Evolutionary conservation across 2,329 filamentous ascomycete species (phyloP), one percentile per base, ranked within the genome.

Genomic region (Arthroderma sp.): DNA sequence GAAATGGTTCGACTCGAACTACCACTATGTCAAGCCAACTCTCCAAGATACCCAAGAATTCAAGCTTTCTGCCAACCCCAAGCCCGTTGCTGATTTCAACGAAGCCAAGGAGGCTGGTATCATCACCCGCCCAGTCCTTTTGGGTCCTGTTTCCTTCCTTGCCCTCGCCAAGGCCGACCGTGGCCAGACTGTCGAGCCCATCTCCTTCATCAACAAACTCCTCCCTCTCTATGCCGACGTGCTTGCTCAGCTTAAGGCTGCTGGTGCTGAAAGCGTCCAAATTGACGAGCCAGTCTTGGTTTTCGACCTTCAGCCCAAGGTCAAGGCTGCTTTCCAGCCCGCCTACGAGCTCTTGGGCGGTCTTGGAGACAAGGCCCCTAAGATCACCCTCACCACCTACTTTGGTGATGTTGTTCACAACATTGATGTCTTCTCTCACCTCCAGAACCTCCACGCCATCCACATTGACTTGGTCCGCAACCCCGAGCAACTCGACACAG

Each of bases 1-100:
- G 61, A 98, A 98, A 78, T 98, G 91, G 91, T 98, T 98, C 66
- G 91, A 98, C 78, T 94, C 87, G 55, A 98, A 98, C 83, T 98
- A 98, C 82, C 91, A 96, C 79, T 98, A 98, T 70, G 91, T 96
- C 73, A 96, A 96, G 82, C 91, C 91, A 54, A 95, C 91, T 52
- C 80, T 98, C 56, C 87, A 95, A 72, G 82, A 95, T 73, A 83
- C 85, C 77, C 91, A 98, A 79, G 82, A 77, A 63, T 98, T 98
- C 82, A 88, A 83, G 72, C 86, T 98, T 52, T 70, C 75, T 51
- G 71, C 78, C 57, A 82, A 82, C 69, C 87, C 91, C 68, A 98
- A 98, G 83, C 87, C 91, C 58, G 85, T 98, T 55, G 74, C 68
- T 58, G 86, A 98, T 70, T 98, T 91, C 80, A 77, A 83, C 58